Evolutionary conservation across 1,139 yeast genomes (phyloP), one percentile per base, ranked within the genome.

Genomic region (Chernovozyma sophiae-reginae): DNA sequence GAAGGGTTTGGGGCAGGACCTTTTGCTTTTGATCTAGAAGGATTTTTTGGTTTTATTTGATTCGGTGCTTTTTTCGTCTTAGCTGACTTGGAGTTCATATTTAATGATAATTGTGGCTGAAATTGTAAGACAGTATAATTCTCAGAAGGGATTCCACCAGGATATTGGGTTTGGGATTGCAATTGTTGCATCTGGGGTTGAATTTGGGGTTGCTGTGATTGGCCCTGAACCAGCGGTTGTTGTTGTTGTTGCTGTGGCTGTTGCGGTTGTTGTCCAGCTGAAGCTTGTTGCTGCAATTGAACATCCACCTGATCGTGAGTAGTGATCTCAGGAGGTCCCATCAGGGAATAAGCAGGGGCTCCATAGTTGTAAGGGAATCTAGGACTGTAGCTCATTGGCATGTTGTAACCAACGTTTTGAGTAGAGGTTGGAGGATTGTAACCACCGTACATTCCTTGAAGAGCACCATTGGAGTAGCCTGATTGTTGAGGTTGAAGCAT

Each of bases 321-420:
- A 6, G 23, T 7, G 10, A 20, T 20, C 10, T 20, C 23, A 10
- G 23, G 23, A 20, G 23, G 23, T 20, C 23, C 23, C 23, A 20
- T 20, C 23, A 13, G 17, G 10, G 29, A 16, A 16, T 26, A 26
- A 6, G 29, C 10, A 13, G 29, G 29, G 12, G 24, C 18, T n/a
- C 36, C 36, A 22, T 32, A 33, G 25, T 34, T 39, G 34, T 25
- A 37, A 2, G 26, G 32, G 32, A 17, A 34, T 12, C 33, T 32
- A 11, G 34, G 15, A n/a, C 25, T 32, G 36, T 32, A 34, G 30
- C 25, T 36, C 28, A 33, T 14, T 15, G 39, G 31, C n/a, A 31
- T 25, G 27, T 33, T 33, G 27, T 33, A 33, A 17, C 34, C 30
- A 17, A 33, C 32, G 18, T 15, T 3, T 17, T 15, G 27, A 15